Conservation (phyloP, 805 yeast genomes). For the Metschnikowia peoriensis region DNA sequence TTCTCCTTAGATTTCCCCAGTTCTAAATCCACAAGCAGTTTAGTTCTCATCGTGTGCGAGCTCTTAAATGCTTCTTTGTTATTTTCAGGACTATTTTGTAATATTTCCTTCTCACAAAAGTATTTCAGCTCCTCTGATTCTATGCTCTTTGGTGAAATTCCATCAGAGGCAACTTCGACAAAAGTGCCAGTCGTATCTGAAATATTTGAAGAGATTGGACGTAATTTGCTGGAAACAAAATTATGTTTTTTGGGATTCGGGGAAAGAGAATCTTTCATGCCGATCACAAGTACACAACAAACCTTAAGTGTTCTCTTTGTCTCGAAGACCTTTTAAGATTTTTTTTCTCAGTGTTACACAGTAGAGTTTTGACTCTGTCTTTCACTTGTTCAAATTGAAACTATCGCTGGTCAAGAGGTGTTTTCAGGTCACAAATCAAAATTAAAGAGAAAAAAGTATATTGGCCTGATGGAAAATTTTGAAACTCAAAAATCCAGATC, state of each 20-base stretch:
- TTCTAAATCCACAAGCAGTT: constrained; percentile 3
- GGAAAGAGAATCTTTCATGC: background rate
- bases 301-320: no score
- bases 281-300: background rate
- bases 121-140: background rate
- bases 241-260: background rate
- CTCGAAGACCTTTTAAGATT: no score
- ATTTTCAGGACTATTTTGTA: background rate
- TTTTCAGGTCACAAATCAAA: no score
- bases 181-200: background rate
- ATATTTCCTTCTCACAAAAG: background rate
- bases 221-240: background rate
- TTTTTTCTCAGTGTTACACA: no score
- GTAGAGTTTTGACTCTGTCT: no score
- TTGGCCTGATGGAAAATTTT: no score
- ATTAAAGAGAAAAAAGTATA: no score
- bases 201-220: background rate
- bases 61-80: background rate
- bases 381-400: no score
- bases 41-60: constrained; percentile 1
- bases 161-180: background rate
- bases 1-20: constrained; percentile 24
- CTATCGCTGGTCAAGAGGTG: no score
- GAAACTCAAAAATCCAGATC: no score
- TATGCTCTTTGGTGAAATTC: background rate